phyloP scores from a whole-genome alignment of 2,329 filamentous ascomycete species.

The Ophiosphaerella herpotricha region DNA sequence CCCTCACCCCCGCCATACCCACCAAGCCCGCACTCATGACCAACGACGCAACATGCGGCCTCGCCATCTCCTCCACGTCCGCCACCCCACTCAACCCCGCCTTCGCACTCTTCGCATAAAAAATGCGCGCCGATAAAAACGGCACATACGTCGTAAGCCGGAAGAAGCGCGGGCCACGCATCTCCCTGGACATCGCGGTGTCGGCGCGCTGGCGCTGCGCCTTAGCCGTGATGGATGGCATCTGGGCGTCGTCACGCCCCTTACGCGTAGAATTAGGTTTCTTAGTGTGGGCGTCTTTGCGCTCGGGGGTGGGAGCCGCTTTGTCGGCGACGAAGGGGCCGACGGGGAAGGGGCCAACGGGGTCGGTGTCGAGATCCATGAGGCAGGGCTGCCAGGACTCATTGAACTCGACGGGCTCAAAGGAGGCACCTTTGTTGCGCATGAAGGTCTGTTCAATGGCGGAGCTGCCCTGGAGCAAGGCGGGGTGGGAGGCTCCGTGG shows the following conservation, averaged over 20 bases:
- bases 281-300: conserved; percentile 8
- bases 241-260: conserved; percentile 15
- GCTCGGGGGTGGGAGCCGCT: neutral
- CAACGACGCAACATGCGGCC: conserved; percentile 36
- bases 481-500: conserved; percentile 35
- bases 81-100: conserved; percentile 25
- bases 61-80: conserved; percentile 36
- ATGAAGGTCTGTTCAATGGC: conserved; percentile 43
- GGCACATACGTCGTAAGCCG: conserved; percentile 38
- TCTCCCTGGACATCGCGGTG: conserved; percentile 16
- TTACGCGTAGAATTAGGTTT: conserved; percentile 18
- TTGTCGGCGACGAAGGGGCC: conserved; percentile 17
- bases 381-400: conserved; percentile 38
- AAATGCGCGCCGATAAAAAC: conserved; percentile 39
- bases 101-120: conserved; percentile 34
- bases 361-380: conserved; percentile 26
- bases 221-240: conserved; percentile 10
- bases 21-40: conserved; percentile 42
- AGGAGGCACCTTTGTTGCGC: conserved; percentile 41
- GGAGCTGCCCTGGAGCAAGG: conserved; percentile 28
- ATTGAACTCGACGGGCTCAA: conserved; percentile 42
- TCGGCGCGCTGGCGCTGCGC: conserved; percentile 26
- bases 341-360: conserved; percentile 24
- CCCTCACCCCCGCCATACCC: conserved; percentile 36
- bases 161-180: conserved; percentile 36